phyloP scores from a whole-genome alignment of 2,329 filamentous ascomycete species.

The Penicillium oxalicum region DNA sequence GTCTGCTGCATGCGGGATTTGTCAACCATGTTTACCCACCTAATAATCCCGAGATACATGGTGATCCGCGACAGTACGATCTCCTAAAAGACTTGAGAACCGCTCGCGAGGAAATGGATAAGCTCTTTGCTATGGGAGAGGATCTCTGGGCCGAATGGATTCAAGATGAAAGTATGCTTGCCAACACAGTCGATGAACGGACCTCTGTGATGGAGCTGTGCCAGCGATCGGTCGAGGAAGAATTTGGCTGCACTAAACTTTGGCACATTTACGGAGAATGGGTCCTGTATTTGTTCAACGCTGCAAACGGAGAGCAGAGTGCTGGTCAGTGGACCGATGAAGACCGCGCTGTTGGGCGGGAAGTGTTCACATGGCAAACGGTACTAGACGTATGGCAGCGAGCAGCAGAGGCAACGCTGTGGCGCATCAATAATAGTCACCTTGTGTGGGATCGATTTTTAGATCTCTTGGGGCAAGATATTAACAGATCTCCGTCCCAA shows the following conservation, averaged over 20 bases:
- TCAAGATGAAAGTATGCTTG: constrained; percentile 55
- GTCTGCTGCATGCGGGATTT: constrained; percentile 43
- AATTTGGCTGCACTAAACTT: constrained; percentile 55
- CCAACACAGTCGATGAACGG: constrained; percentile 51
- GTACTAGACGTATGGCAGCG: constrained; percentile 52
- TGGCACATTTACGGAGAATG: constrained; percentile 61
- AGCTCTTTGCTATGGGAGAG: constrained; percentile 58
- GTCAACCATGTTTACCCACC: constrained; percentile 44
- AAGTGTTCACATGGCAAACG: constrained; percentile 54
- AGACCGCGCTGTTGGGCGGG: constrained; percentile 52
- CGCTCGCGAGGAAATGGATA: constrained; percentile 54
- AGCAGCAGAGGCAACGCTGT: constrained; percentile 52
- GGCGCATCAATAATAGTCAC: constrained; percentile 57
- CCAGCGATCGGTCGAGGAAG: constrained; percentile 54
- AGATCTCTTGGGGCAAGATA: constrained; percentile 49
- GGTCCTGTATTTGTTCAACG: constrained; percentile 51
- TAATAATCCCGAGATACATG: constrained; percentile 40
- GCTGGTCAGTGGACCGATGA: constrained; percentile 47
- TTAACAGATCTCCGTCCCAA: constrained; percentile 43
- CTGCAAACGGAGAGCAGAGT: constrained; percentile 41
- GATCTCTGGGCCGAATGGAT: constrained; percentile 59
- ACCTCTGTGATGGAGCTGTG: constrained; percentile 56
- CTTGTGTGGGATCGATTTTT: constrained; percentile 58
- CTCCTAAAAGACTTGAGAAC: constrained; percentile 42
- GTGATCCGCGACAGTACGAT: constrained; percentile 42